Conservation (phyloP, 768 basidiomycete genomes). For the Ramaria sp. region DNA sequence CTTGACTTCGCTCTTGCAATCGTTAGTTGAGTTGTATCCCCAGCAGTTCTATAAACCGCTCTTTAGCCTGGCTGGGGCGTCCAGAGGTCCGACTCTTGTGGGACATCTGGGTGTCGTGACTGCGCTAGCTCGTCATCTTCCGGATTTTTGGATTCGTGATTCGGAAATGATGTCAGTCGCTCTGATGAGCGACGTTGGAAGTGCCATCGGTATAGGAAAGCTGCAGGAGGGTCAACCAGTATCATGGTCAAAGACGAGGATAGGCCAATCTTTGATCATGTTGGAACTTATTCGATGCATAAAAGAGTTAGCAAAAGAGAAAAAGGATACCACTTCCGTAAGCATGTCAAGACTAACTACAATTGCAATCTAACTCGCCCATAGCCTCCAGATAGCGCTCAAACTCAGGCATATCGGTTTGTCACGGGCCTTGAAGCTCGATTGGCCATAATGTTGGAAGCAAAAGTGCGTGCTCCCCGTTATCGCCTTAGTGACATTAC, state of each 20-base stretch:
- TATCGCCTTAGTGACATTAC: conserved; percentile 4
- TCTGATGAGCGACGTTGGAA: conserved; percentile 40
- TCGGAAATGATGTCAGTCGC: conserved; percentile 69
- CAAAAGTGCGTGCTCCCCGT: conserved; percentile 32
- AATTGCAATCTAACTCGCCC: not conserved
- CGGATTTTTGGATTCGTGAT: conserved; percentile 57
- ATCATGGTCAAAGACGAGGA: conserved; percentile 37
- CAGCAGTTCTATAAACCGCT: conserved; percentile 64
- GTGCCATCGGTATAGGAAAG: conserved; percentile 15
- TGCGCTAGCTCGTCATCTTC: conserved; percentile 41
- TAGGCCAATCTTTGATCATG: conserved; percentile 54
- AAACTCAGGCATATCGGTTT: conserved; percentile 24
- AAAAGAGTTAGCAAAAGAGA: conserved; percentile 31
- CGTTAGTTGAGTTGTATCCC: conserved; percentile 41
- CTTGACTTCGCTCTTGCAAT: conserved; percentile 41
- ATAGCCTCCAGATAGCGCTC: conserved; percentile 4
- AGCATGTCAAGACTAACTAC: not conserved
- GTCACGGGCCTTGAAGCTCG: conserved; percentile 45
- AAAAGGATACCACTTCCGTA: conserved; percentile 24
- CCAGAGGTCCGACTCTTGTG: conserved; percentile 47
- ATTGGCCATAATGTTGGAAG: conserved; percentile 43
- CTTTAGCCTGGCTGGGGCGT: conserved; percentile 56
- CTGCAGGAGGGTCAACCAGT: conserved; percentile 11
- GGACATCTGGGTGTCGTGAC: conserved; percentile 48
- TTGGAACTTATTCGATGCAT: conserved; percentile 50